Evolutionary conservation across 306 rosid genomes (phyloP).

Genomic region (Medicago lupulina): DNA sequence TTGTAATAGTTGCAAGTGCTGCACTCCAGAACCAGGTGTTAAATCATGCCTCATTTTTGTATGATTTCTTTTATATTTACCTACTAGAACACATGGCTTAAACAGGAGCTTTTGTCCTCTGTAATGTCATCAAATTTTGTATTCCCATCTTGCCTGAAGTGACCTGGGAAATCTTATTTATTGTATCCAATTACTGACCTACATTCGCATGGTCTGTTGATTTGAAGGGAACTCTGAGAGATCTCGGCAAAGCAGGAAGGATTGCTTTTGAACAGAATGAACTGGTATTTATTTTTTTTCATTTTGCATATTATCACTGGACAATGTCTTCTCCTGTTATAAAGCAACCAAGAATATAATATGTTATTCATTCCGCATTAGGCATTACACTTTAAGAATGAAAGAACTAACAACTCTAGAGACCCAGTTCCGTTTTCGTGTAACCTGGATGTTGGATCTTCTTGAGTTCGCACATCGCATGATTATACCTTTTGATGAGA

Average conservation of each 20-base stretch:
- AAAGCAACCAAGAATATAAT: neutral
- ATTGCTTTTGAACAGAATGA: slow-evolving; percentile 60
- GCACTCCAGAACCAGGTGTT: slow-evolving; percentile 20
- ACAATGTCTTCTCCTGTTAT: neutral
- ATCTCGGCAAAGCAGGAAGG: slow-evolving; percentile 73
- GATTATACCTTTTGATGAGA: neutral
- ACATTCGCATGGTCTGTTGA: slow-evolving; percentile 30
- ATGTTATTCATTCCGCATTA: neutral
- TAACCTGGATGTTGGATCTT: slow-evolving; percentile 6
- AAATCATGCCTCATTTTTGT: neutral
- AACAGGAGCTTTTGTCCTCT: neutral
- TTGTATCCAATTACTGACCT: slow-evolving; percentile 35
- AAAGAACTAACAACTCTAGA: slow-evolving; percentile 1
- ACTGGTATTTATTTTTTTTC: slow-evolving; percentile 43
- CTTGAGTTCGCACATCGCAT: neutral
- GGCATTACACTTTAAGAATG: neutral
- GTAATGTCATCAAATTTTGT: neutral
- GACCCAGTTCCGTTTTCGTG: neutral
- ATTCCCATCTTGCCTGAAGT: slow-evolving; percentile 28
- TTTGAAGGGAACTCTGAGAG: slow-evolving; percentile 80
- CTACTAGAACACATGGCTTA: slow-evolving; percentile 20
- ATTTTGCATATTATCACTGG: neutral
- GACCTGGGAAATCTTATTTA: slow-evolving; percentile 10
- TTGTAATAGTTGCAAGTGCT: slow-evolving; percentile 11
- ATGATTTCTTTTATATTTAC: slow-evolving; percentile 12